Percentiles rank a stretch among this genome's conserved stretches.
Evolutionary conservation across 2,329 filamentous ascomycete genomes (phyloP).

Genomic region (Apiospora arundinis): DNA sequence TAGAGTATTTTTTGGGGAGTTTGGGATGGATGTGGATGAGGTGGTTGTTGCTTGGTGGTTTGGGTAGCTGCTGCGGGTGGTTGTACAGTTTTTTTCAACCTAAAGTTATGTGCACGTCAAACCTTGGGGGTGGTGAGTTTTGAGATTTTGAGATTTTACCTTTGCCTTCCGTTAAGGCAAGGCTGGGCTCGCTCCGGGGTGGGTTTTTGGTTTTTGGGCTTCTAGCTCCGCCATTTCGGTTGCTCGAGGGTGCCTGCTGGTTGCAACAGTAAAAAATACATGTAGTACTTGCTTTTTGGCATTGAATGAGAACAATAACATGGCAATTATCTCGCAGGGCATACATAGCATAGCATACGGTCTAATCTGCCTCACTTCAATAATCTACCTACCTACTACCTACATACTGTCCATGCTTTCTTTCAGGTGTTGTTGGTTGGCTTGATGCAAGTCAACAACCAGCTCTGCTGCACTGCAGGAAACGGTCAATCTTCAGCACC

Average conservation of each 20-base stretch:
- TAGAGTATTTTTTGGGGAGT: neutral
- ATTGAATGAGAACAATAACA: neutral
- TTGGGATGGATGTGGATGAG: constrained; percentile 12
- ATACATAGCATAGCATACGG: neutral
- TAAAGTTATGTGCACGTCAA: constrained; percentile 19
- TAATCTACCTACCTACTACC: no score
- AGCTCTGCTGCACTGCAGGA: neutral
- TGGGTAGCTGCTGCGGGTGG: neutral
- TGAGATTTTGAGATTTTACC: constrained; percentile 18
- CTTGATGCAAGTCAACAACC: constrained; percentile 6
- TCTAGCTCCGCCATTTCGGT: constrained; percentile 14
- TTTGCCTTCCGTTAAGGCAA: constrained; percentile 12
- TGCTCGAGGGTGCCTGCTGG: neutral
- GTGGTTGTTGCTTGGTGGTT: constrained; percentile 3
- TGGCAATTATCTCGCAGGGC: neutral
- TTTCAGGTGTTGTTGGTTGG: neutral
- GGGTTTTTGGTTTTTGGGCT: neutral
- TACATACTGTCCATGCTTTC: neutral
- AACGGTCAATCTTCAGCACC: neutral
- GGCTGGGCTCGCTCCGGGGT: constrained; percentile 7
- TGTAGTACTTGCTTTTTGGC: neutral
- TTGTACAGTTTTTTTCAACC: constrained; percentile 19
- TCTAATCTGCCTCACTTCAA: neutral
- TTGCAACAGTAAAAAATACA: neutral
- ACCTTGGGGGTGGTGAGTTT: constrained; percentile 15